phyloP scores from a whole-genome alignment of 148 eudicot genomes.

The Amaranthus palmeri region DNA sequence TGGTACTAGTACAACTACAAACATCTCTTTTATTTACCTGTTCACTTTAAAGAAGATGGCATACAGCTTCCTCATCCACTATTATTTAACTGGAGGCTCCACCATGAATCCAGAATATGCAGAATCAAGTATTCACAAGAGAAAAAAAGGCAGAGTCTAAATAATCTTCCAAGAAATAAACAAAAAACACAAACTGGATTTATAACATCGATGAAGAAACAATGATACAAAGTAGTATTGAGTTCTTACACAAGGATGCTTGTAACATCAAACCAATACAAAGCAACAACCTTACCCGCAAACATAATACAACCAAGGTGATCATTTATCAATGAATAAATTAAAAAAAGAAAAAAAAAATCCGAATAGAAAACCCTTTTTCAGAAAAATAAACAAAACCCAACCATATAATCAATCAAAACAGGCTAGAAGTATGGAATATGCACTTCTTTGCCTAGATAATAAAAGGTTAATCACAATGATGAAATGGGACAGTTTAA shows the following conservation, averaged over 20 bases:
- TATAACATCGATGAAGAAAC: constrained; percentile 5
- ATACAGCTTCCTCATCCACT: constrained; percentile 2
- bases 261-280: constrained; percentile 8
- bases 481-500: constrained; percentile 26
- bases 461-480: constrained; percentile 7
- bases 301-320: constrained; percentile 19
- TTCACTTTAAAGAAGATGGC: background rate
- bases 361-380: constrained; percentile 19
- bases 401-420: constrained; percentile 21
- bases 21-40: background rate
- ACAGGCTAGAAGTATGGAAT: constrained; percentile 26
- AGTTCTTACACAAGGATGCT: constrained; percentile 11
- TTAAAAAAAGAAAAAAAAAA: constrained; percentile 1
- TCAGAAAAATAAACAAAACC: constrained; percentile 2
- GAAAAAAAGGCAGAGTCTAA: background rate
- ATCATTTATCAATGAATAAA: constrained; percentile 30
- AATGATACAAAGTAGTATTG: constrained; percentile 12
- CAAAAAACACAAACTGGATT: background rate
- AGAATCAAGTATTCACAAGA: background rate
- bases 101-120: background rate
- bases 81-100: background rate
- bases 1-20: background rate
- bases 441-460: constrained; percentile 24
- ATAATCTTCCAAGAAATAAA: background rate
- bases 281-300: constrained; percentile 12